Conservation (phyloP, 345 rosid species). For the Orychophragmus violaceus region DNA sequence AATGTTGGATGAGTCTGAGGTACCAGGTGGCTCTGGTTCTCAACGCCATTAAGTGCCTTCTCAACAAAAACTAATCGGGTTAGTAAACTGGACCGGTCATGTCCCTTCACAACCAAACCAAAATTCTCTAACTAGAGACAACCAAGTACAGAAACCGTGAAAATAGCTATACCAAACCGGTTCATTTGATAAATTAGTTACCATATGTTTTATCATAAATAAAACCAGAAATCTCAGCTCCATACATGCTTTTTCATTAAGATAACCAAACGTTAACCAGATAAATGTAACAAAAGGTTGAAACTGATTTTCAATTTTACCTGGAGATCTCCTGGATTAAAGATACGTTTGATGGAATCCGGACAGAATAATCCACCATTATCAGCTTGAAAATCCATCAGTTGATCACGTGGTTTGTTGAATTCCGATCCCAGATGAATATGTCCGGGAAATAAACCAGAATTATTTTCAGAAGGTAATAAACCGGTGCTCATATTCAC, state of each 20-base stretch:
- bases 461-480: slow-evolving; percentile 36
- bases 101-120: background rate
- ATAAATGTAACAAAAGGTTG: background rate
- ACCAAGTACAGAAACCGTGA: background rate
- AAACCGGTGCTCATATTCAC: slow-evolving; percentile 34
- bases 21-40: slow-evolving; percentile 31
- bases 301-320: slow-evolving; percentile 30
- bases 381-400: slow-evolving; percentile 56
- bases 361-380: slow-evolving; percentile 55
- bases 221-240: background rate
- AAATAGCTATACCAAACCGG: background rate
- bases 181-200: background rate
- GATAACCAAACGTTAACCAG: background rate
- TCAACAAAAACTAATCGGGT: background rate
- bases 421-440: slow-evolving; percentile 39
- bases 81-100: slow-evolving; percentile 4
- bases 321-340: slow-evolving; percentile 60
- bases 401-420: slow-evolving; percentile 42
- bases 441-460: slow-evolving; percentile 36
- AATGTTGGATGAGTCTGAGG: slow-evolving; percentile 37
- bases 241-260: background rate
- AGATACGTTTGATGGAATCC: slow-evolving; percentile 40
- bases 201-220: background rate
- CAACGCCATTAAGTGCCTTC: slow-evolving; percentile 45
- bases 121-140: background rate